Evolutionary conservation across 192 early-diverging fungal genomes (phyloP), one percentile per base, ranked within the genome.

Genomic region (Diversispora epigaea): DNA sequence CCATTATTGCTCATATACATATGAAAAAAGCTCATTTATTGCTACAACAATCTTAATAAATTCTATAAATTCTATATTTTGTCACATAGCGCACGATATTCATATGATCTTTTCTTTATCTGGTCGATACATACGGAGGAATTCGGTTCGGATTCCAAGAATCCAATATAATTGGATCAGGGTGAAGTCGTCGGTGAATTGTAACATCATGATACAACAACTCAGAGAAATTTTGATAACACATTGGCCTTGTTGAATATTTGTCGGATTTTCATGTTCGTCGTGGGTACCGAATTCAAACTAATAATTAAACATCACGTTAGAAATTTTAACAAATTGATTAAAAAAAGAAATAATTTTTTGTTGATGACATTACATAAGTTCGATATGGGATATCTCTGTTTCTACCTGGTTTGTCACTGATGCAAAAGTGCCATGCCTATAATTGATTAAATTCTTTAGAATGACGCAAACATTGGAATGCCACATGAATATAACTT

Each of bases 241-340:
- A 39, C 67, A 68, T 49, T 11, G 22, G 0, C 67, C 5, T 19
- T 0, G 67, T 43, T 21, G 15, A 68, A 68, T 68, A 49, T 50
- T 68, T 47, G 32, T 21, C n/a, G 44, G 47, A 25, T 68, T 52
- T 17, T 52, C n/a, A 47, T 32, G 47, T n/a, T 47, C 46, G 21
- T 68, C 67, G 19, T 39, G 47, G 21, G 67, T 68, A 3, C 68
- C 47, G 32, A 69, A 69, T 32, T 69, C 68, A 52, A 69, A 69
- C 68, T 69, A 69, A 32, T 22, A 69, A 69, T 69, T 14, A 66
- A 0, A 32, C 17, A 52, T 49, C 3, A 11, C 9, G 9, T 69
- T 12, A 69, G 2, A 45, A n/a, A 41, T 4, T 0, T 69, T 69
- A 10, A n/a, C 4, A 69, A 69, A 69, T 1, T 52, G 47, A 44